phyloP scores from a whole-genome alignment of 2,329 filamentous ascomycete species.

The Pseudonectria foliicola region DNA sequence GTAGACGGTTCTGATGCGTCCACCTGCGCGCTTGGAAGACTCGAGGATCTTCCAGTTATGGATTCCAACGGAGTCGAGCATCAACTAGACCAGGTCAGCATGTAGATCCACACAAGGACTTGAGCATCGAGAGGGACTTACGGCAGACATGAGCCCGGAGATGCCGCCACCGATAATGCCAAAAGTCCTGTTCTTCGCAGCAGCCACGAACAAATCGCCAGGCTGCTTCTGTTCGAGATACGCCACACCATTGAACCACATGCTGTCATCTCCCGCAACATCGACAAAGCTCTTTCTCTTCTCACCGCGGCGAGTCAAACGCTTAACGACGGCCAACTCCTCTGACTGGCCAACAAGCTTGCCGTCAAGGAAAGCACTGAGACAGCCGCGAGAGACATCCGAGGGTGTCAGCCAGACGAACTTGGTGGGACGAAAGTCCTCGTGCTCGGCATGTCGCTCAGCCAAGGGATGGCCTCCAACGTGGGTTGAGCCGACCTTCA shows the following conservation, averaged over 20 bases:
- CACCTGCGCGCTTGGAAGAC: constrained; percentile 33
- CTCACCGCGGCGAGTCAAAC: constrained; percentile 1
- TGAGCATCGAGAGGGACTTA: no score
- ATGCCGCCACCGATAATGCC: constrained; percentile 34
- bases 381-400: constrained; percentile 7
- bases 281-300: constrained; percentile 9
- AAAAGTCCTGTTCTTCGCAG: constrained; percentile 16
- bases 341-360: constrained; percentile 14
- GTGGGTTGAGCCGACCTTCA: constrained; percentile 15
- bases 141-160: constrained; percentile 15
- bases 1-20: constrained; percentile 36
- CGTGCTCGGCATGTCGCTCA: constrained; percentile 11
- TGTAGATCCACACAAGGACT: no score
- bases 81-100: constrained; percentile 19
- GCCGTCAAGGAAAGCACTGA: constrained; percentile 14
- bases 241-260: constrained; percentile 21
- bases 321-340: constrained; percentile 9
- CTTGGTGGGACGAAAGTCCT: constrained; percentile 9
- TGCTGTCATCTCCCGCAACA: no score
- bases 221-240: constrained; percentile 21
- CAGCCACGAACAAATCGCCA: constrained; percentile 13
- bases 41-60: constrained; percentile 39
- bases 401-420: constrained; percentile 16
- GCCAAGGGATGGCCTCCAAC: constrained; percentile 15
- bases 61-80: constrained; percentile 37